phyloP scores from a whole-genome alignment of 208 protist species.

The Leishmania tropica region DNA sequence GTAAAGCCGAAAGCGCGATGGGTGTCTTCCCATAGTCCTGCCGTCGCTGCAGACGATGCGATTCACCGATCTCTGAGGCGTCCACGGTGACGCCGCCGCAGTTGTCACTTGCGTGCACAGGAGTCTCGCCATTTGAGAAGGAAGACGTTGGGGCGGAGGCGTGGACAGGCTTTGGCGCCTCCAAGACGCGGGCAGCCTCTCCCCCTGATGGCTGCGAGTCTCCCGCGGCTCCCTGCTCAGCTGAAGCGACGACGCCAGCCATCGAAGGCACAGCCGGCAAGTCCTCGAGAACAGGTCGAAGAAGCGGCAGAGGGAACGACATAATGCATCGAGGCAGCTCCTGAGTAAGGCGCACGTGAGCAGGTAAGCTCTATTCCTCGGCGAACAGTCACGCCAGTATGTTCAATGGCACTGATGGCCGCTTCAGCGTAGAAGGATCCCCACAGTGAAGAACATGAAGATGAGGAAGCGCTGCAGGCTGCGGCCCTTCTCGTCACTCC shows the following conservation, averaged over 20 bases:
- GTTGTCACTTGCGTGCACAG: not conserved
- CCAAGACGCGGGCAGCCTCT: not conserved
- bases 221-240: not conserved
- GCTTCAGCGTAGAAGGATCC: not conserved
- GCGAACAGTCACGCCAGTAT: not conserved
- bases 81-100: not conserved
- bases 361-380: not conserved
- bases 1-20: slow-evolving; percentile 7
- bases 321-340: not conserved
- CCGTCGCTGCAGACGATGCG: not conserved
- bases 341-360: not conserved
- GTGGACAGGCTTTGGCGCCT: not conserved
- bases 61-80: not conserved
- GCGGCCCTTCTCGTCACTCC: not conserved
- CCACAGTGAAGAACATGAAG: not conserved
- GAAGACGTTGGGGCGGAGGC: slow-evolving; percentile 4
- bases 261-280: not conserved
- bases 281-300: not conserved
- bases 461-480: not conserved
- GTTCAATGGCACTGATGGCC: not conserved
- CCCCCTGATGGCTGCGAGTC: not conserved
- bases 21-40: not conserved
- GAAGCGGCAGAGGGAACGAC: not conserved
- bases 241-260: not conserved
- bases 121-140: slow-evolving; percentile 12